Base-by-base conservation (phyloP, 495 filamentous ascomycete genomes). In the Penicillium turbatum region DNA sequence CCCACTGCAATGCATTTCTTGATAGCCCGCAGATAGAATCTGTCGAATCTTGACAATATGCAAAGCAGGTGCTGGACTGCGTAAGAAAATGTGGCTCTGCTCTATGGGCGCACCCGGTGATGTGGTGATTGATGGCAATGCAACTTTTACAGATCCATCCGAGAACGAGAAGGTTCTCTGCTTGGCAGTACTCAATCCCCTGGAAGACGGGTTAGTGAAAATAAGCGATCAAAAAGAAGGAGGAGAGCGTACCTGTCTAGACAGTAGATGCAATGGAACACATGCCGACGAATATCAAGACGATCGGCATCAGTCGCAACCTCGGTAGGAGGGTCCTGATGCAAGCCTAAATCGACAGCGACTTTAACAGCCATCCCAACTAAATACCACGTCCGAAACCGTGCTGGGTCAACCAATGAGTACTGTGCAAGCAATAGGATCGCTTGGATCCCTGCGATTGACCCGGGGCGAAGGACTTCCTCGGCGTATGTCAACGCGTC, bases 371-470 rank as follows among this genome's bases (percentile, higher is more conserved):
- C 89, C 63, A 92, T 88, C 24, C 91, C 92, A 47, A 95, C 86
- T 46, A 96, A 67, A 52, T 90, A 89, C 90, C 92, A 96, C 61
- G 84, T 87, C 51, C 93, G 88, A 64, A 96, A 95, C 64, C 91
- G 90, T 34, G 80, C 78, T 12, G 92, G 91, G 62, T 96, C 90
- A 29, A 95, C 75, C 69, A 92, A 86, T 5, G 90, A 84, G 69
- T 96, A 97, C 54, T 90, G 80, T 0, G 90, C 90, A 36, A 97
- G 82, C 7, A 96, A 78, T 21, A 95, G 64, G 32, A 96, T 79
- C 1, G 90, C 87, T 67, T 96, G 91, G 13, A 96, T 88, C 38
- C 90, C 88, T 5, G 79, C 79, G 5, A 88, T 79, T 53, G 89
- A 89, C 5, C 90, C 92, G 0, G 92, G 91, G 53, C 82, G 84